Percentiles rank a stretch among this genome's conserved stretches.
Evolutionary conservation across 2,329 filamentous ascomycete genomes (phyloP).

Genomic region (Ophiostoma ips): DNA sequence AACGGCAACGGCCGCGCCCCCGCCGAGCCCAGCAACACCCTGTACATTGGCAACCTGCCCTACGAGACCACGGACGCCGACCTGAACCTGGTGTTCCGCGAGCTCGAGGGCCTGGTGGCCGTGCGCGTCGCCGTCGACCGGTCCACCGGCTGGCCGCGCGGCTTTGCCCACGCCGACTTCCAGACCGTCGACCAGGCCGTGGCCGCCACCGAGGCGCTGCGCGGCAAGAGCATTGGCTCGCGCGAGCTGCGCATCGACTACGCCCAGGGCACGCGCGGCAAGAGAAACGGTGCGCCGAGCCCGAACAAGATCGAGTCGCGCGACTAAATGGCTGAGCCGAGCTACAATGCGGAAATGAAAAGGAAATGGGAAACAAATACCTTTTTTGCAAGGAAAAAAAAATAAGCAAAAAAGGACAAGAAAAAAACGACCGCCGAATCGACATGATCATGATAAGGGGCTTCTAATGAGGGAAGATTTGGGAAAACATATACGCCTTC

Average conservation of each 20-base stretch:
- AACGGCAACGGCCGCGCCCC: conserved; percentile 9
- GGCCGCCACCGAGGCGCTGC: conserved; percentile 42
- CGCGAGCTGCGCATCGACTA: conserved; percentile 53
- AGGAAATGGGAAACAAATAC: neutral
- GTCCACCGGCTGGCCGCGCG: conserved; percentile 64
- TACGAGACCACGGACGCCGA: conserved; percentile 77
- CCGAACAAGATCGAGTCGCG: neutral
- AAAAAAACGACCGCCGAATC: neutral
- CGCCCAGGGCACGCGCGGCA: conserved; percentile 1
- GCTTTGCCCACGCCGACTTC: conserved; percentile 79
- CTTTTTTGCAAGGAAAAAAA: too few species aligned
- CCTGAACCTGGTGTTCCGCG: conserved; percentile 62
- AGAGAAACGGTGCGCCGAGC: neutral
- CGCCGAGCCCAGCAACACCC: conserved; percentile 17
- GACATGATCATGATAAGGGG: too few species aligned
- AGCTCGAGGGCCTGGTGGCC: conserved; percentile 55
- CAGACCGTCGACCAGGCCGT: conserved; percentile 50
- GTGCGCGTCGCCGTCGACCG: conserved; percentile 75
- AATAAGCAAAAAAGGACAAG: neutral
- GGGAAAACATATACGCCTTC: too few species aligned
- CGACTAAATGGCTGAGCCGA: neutral
- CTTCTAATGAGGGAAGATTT: too few species aligned
- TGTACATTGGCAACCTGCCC: conserved; percentile 77
- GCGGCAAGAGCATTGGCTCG: conserved; percentile 46
- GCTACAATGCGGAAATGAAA: neutral